Conservation (phyloP, 805 yeast genomes). For the Ogataea neopini region DNA sequence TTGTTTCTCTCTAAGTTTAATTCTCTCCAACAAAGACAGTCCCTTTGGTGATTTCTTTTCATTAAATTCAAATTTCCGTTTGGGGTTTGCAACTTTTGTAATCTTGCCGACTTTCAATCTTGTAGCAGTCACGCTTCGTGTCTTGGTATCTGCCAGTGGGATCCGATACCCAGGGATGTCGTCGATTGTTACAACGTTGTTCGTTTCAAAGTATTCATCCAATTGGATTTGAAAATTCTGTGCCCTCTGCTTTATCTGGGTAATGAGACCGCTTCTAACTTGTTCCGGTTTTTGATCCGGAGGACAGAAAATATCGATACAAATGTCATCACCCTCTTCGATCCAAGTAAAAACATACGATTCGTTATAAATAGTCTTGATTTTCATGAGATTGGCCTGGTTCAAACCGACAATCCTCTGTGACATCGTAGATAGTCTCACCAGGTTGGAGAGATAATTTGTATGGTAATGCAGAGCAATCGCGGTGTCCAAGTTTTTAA, state of each 20-base stretch:
- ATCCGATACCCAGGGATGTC: constrained; percentile 16
- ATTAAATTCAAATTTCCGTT: constrained; percentile 39
- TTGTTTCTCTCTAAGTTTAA: constrained; percentile 38
- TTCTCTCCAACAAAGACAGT: constrained; percentile 41
- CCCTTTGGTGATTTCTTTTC: constrained; percentile 24
- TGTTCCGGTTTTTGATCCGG: not conserved
- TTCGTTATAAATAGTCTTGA: constrained; percentile 21
- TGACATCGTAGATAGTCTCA: constrained; percentile 20
- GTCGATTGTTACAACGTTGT: not conserved
- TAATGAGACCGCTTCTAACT: constrained; percentile 16
- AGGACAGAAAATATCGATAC: constrained; percentile 18
- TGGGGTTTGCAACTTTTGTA: constrained; percentile 33
- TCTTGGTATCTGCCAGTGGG: constrained; percentile 1
- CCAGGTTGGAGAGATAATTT: constrained; percentile 21
- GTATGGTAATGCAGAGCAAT: constrained; percentile 27
- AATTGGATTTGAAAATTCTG: constrained; percentile 9
- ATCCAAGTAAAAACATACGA: constrained; percentile 16
- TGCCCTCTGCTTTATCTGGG: constrained; percentile 14
- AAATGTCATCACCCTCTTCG: constrained; percentile 18
- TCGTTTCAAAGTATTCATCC: constrained; percentile 5
- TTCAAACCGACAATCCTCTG: constrained; percentile 18
- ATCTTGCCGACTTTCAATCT: constrained; percentile 5
- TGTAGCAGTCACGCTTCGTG: constrained; percentile 2
- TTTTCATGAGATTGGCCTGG: constrained; percentile 11
- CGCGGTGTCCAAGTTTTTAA: constrained; percentile 22